Percentiles rank a stretch among this genome's conserved stretches.
Evolutionary conservation across 768 basidiomycete species (phyloP).

Genomic region (Multifurca ochricompacta): DNA sequence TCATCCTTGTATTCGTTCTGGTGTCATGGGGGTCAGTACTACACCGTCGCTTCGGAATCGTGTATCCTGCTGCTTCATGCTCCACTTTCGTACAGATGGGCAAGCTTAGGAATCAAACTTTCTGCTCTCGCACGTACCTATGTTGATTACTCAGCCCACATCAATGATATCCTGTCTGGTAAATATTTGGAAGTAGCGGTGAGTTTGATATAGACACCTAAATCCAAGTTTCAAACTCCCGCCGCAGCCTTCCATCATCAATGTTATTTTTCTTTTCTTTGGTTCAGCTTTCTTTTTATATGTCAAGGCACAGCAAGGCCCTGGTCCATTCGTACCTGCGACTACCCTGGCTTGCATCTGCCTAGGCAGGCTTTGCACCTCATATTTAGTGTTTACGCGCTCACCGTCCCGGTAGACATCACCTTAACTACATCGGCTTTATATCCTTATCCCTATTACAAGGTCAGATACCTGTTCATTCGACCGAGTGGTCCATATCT

Average conservation of each 20-base stretch:
- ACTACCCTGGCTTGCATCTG: conserved; percentile 52
- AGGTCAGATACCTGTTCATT: conserved; percentile 25
- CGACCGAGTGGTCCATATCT: neutral
- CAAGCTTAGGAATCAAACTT: conserved; percentile 54
- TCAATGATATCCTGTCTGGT: conserved; percentile 39
- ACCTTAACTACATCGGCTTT: conserved; percentile 48
- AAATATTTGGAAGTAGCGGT: conserved; percentile 48
- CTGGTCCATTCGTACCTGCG: conserved; percentile 55
- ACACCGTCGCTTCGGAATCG: too few relatives aligned
- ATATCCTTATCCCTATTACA: conserved; percentile 61
- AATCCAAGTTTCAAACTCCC: conserved; percentile 16
- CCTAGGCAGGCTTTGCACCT: conserved; percentile 35
- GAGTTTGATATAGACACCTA: conserved; percentile 23
- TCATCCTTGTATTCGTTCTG: conserved; percentile 42
- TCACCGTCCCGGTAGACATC: conserved; percentile 38
- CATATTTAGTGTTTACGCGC: neutral
- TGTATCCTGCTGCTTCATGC: conserved; percentile 14
- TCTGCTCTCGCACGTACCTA: conserved; percentile 48
- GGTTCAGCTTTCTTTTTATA: conserved; percentile 52
- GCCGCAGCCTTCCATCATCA: conserved; percentile 46
- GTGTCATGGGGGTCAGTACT: conserved; percentile 46
- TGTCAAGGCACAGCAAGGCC: conserved; percentile 50
- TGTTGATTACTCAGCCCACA: conserved; percentile 32
- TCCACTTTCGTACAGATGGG: conserved; percentile 40
- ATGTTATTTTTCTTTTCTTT: conserved; percentile 55